Base-by-base conservation (phyloP, 306 rosid genomes). In the Senna tora region DNA sequence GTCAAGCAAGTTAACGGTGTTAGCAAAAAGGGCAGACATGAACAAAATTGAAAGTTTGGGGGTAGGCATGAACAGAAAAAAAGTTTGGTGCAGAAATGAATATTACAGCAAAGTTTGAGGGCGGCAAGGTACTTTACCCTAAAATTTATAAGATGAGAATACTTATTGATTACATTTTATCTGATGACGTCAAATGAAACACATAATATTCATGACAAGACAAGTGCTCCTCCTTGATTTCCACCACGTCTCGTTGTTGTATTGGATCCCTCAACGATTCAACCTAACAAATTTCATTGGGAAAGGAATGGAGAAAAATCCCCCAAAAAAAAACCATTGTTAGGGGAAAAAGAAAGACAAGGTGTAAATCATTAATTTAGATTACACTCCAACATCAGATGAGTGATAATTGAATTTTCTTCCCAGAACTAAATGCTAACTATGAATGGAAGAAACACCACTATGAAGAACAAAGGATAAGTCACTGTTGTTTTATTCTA, bases 191-290 rank as follows among this genome's bases (percentile, higher is more conserved):
- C 65, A 92, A 81, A 74, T 92, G 89, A 81, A 88, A 90, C 87
- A 86, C 82, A 77, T 92, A 92, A 79, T 86, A 92, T 9, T 92
- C 98, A 63, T 90, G 98, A 38, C 96, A 95, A 9, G 77, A 53
- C 73, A 90, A 71, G 75, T 43, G 50, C 16, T 43, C 50, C 5
- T 43, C 50, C 2, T 12, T 5, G 13, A 43, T 43, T 43, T 16
- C 50, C 50, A 43, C 50, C 50, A 13, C 0, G 2, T 43, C 50
- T 2, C 3, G 50, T 10, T 43, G 50, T 43, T 12, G 50, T 6
- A 1, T 1, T 0, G 50, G 50, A 12, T 43, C 16, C 50, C 5
- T 12, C 16, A 43, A 12, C 50, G 16, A 43, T 43, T 14, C 16
- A 14, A 43, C 14, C 50, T 43, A 43, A 13, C 16, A 43, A 43